A percentile compares a stretch with the other conserved stretches of the same genome.
These are phyloP conservation scores for Calvatia gigantea DNA, from an alignment of 768 basidiomycete species.

Conservation along the genomic window DNA sequence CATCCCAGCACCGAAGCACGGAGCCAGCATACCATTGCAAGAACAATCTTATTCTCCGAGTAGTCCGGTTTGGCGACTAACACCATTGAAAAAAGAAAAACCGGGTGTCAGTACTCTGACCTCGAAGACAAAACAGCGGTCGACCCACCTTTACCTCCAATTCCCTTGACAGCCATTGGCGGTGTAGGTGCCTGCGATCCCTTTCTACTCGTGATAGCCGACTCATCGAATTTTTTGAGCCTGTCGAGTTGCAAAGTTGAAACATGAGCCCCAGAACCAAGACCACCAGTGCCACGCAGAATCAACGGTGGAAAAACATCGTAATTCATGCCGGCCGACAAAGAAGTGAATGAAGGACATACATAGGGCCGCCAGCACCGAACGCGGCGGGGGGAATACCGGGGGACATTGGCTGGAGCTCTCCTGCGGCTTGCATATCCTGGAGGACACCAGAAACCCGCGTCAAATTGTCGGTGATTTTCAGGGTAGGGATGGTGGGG, in stretches of 20 bases:
- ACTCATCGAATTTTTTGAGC: constrained; percentile 79
- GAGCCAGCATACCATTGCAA: constrained; percentile 74
- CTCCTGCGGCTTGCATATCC: constrained; percentile 40
- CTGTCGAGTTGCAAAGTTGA: constrained; percentile 29
- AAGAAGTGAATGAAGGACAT: constrained; percentile 19
- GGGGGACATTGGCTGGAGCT: constrained; percentile 31
- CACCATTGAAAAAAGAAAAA: constrained; percentile 3
- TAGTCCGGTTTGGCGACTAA: constrained; percentile 96
- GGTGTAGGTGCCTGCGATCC: constrained; percentile 76
- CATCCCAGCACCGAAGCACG: background rate
- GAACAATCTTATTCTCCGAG: constrained; percentile 96
- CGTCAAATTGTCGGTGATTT: constrained; percentile 43
- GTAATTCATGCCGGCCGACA: background rate
- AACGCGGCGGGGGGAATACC: constrained; percentile 58
- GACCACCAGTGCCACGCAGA: background rate
- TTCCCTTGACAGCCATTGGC: constrained; percentile 81
- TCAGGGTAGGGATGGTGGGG: constrained; percentile 23
- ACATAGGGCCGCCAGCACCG: constrained; percentile 78
- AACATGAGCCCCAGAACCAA: background rate
- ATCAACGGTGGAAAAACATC: background rate
- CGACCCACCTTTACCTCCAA: constrained; percentile 76
- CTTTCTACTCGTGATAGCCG: constrained; percentile 63
- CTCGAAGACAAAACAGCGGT: background rate
- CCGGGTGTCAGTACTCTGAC: constrained; percentile 5
- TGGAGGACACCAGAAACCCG: constrained; percentile 50